A percentile compares a stretch with the other conserved stretches of the same genome.
Evolutionary conservation across 306 rosid species (phyloP).

Genomic region (Elaeagnus macrophylla): DNA sequence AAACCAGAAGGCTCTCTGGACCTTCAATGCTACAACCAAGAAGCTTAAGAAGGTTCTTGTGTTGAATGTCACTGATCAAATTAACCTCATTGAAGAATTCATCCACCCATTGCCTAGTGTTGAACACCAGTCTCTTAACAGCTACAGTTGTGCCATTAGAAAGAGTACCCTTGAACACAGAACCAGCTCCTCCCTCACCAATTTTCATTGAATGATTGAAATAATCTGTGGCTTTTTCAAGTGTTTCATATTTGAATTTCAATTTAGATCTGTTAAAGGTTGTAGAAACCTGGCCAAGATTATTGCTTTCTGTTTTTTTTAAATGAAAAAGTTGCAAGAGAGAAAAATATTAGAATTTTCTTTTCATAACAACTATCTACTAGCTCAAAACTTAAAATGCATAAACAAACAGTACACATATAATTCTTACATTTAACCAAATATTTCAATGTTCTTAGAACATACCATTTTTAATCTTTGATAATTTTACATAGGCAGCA

Average conservation of each 20-base stretch:
- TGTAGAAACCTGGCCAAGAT: slow-evolving; percentile 24
- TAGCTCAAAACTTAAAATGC: not conserved
- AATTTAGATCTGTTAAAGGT: slow-evolving; percentile 43
- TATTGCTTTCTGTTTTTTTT: slow-evolving; percentile 24
- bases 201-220: slow-evolving; percentile 55
- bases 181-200: slow-evolving; percentile 89
- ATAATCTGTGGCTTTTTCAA: slow-evolving; percentile 73
- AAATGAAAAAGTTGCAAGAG: not conserved
- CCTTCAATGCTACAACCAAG: slow-evolving; percentile 96
- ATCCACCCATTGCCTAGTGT: slow-evolving; percentile 87
- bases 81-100: slow-evolving; percentile 93
- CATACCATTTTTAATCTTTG: slow-evolving; percentile 36
- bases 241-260: slow-evolving; percentile 65
- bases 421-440: not conserved
- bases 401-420: not conserved
- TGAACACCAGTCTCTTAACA: slow-evolving; percentile 76
- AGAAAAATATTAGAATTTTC: too few relatives aligned
- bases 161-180: slow-evolving; percentile 75
- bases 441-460: not conserved
- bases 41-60: slow-evolving; percentile 70
- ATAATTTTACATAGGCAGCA: slow-evolving; percentile 36
- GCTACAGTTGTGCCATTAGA: slow-evolving; percentile 52
- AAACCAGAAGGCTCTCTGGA: slow-evolving; percentile 87
- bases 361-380: too few relatives aligned
- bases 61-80: slow-evolving; percentile 61